Base-by-base conservation (phyloP, 2,329 filamentous ascomycete genomes). In the Chalaropsis ovoidea region DNA sequence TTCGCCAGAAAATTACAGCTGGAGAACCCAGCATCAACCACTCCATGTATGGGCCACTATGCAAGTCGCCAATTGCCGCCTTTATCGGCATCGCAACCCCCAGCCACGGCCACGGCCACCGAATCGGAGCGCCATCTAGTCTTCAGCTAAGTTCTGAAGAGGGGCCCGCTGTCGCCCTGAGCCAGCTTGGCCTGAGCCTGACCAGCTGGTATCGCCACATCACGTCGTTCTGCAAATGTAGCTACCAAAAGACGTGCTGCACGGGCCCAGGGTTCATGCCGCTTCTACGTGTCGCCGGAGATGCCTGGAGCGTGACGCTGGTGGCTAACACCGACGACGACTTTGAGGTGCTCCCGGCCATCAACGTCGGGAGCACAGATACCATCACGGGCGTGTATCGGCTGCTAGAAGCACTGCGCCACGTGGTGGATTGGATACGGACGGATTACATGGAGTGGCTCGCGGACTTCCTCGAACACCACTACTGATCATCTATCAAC, bases 361-460 rank as follows among this genome's bases (percentile, higher is more conserved):
- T 67, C 0, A 67, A 65, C 31, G 62, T 67, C 41, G 66, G 66
- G 19, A 67, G 58, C n/a, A 65, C 66, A 15, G 58, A 67, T 35
- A 65, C 66, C 8, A 41, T 67, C 31, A 64, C 62, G n/a, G 66
- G 66, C 19, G 49, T 52, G 8, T 67, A 67, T 43, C 63, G 66
- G 42, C 41, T 67, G 42, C 24, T 67, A 19, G 62, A 67, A 42
- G 56, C 45, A 5, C 22, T 67, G 39, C 62, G 66, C 27, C 31
- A 45, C 22, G 35, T 67, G 19, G 42, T 58, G 10, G 35, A 67
- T 8, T 67, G 66, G 66, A 65, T 65, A 22, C 58, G 42, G 24
- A 52, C 54, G 3, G 66, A 58, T 13, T 67, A 67, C n/a, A 42
- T 65, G 22, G 47, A 67, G 22, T 67, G 66, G 66, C 42, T 67